Evolutionary conservation across 2,329 filamentous ascomycete genomes (phyloP).

Genomic region (Colletotrichum sp.): DNA sequence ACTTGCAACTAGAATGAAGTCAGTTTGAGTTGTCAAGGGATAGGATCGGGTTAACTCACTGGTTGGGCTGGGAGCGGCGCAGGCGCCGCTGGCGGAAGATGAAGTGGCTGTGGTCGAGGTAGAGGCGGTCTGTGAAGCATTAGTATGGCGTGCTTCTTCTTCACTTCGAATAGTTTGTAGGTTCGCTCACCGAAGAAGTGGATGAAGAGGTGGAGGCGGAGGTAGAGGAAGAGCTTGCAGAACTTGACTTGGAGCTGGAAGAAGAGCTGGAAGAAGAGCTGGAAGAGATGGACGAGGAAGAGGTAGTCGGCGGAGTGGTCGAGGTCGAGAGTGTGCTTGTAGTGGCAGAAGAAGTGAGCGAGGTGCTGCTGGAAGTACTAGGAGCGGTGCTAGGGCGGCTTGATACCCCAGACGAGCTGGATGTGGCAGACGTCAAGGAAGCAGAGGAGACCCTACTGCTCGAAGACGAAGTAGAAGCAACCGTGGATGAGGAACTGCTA

Average conservation of each 20-base stretch:
- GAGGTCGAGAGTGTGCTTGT: accelerated
- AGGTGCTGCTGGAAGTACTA: background rate
- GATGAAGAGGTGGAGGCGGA: background rate
- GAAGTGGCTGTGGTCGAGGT: background rate
- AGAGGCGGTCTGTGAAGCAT: background rate
- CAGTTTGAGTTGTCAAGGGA: background rate
- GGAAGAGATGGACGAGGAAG: background rate
- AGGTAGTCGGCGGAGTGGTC: accelerated
- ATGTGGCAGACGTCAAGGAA: background rate
- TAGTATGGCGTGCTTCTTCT: background rate
- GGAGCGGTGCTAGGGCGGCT: background rate
- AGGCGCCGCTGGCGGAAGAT: background rate
- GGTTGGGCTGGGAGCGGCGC: background rate
- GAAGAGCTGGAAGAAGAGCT: background rate
- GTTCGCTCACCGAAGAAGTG: background rate
- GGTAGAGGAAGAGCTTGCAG: background rate
- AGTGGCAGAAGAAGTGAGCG: background rate
- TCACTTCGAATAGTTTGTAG: background rate
- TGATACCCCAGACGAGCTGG: background rate
- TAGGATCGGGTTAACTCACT: background rate
- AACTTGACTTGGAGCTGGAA: background rate
- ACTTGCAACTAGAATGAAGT: background rate
- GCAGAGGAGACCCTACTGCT: background rate
- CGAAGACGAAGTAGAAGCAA: background rate
- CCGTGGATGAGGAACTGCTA: background rate